Evolutionary conservation across 139 green algal genomes (phyloP).

Genomic region (Tetraselmis chui): DNA sequence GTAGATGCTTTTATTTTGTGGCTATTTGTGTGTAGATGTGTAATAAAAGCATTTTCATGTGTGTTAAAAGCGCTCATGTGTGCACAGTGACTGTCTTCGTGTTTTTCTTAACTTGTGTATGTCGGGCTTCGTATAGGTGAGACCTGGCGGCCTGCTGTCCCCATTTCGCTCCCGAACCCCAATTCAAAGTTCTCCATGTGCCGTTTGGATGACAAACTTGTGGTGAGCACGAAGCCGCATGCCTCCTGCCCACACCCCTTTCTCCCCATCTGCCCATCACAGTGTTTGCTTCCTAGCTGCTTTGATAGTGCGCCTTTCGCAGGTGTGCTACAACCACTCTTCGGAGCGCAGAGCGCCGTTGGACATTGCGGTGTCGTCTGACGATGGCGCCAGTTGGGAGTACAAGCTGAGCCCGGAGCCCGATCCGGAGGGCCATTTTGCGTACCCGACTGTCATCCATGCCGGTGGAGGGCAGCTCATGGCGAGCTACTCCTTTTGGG

Average conservation of each 20-base stretch:
- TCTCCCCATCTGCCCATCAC: too few species aligned
- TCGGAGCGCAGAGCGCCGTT: background rate
- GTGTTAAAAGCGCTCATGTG: too few species aligned
- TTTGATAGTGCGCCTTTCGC: background rate
- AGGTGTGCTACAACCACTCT: constrained; percentile 18
- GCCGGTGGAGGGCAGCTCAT: background rate
- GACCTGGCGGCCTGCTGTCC: constrained; percentile 17
- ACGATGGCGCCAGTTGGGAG: constrained; percentile 29
- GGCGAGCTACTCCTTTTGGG: constrained; percentile 18
- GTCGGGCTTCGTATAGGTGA: too few species aligned
- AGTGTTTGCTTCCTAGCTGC: too few species aligned
- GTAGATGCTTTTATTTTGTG: too few species aligned
- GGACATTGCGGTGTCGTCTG: constrained; percentile 11
- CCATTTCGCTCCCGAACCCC: constrained; percentile 27
- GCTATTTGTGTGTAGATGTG: too few species aligned
- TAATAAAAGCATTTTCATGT: too few species aligned
- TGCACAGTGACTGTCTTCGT: too few species aligned
- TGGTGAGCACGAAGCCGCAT: too few species aligned
- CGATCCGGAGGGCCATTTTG: constrained; percentile 22
- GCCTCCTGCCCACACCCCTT: too few species aligned
- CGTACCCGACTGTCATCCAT: constrained; percentile 17
- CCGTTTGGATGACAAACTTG: constrained; percentile 12
- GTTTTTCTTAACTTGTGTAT: too few species aligned
- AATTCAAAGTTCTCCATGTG: constrained; percentile 26
- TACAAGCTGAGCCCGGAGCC: constrained; percentile 20